phyloP scores from a whole-genome alignment of 2,329 filamentous ascomycete species.

The Alternaria tenuissima region DNA sequence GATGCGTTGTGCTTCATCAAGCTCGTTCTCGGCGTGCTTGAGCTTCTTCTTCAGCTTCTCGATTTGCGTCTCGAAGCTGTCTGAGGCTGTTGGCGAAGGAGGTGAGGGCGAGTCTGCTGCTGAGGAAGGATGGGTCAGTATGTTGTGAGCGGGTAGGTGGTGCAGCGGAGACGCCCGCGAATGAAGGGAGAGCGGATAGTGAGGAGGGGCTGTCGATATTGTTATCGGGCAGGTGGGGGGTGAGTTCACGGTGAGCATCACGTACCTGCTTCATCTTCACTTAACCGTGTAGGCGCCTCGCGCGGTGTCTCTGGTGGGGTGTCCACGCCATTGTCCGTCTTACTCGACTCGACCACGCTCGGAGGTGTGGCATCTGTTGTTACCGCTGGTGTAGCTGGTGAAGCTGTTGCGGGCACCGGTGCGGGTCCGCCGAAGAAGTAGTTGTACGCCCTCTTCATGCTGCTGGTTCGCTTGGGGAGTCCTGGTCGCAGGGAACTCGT shows the following conservation, averaged over 20 bases:
- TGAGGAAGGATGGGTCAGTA: slow-evolving; percentile 34
- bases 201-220: slow-evolving; percentile 27
- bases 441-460: slow-evolving; percentile 52
- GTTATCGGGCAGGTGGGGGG: slow-evolving; percentile 36
- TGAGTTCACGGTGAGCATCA: slow-evolving; percentile 10
- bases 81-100: slow-evolving; percentile 39
- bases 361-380: slow-evolving; percentile 33
- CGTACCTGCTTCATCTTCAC: slow-evolving; percentile 30
- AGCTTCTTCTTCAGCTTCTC: slow-evolving; percentile 47
- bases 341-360: slow-evolving; percentile 28
- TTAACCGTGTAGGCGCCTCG: slow-evolving; percentile 23
- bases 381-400: slow-evolving; percentile 39
- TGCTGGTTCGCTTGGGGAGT: slow-evolving; percentile 49
- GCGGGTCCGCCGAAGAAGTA: slow-evolving; percentile 49
- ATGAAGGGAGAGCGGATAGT: slow-evolving; percentile 30
- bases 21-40: slow-evolving; percentile 38
- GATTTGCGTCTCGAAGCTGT: slow-evolving; percentile 41
- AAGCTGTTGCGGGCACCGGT: slow-evolving; percentile 32
- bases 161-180: slow-evolving; percentile 22
- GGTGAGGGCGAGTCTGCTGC: slow-evolving; percentile 38
- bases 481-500: slow-evolving; percentile 41
- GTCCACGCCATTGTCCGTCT: slow-evolving; percentile 39
- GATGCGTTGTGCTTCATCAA: slow-evolving; percentile 45
- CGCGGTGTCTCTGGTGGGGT: slow-evolving; percentile 47
- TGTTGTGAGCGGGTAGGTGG: slow-evolving; percentile 23